These are phyloP conservation scores for Aspergillus sp. DNA, from an alignment of 2,329 filamentous ascomycete genomes.

Conservation along the genomic window DNA sequence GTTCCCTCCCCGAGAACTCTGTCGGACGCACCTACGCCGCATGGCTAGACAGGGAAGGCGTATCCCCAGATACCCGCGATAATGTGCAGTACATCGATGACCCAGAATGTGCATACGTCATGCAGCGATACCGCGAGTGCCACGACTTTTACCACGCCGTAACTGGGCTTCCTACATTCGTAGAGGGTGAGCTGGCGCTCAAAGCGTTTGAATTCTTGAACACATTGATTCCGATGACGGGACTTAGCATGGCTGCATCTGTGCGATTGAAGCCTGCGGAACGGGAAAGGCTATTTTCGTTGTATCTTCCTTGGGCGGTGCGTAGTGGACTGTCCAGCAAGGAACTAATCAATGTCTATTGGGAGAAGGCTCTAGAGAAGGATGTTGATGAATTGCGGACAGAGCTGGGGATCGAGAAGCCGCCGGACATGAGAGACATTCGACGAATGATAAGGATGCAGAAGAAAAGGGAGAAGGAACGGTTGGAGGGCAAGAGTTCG, in stretches of 20 bases:
- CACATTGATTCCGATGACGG: constrained; percentile 92
- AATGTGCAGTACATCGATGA: constrained; percentile 88
- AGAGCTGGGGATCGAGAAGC: constrained; percentile 80
- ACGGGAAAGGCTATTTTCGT: constrained; percentile 62
- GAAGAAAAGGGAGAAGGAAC: constrained; percentile 64
- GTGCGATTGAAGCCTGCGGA: constrained; percentile 64
- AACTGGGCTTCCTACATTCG: constrained; percentile 82
- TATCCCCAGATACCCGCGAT: constrained; percentile 84
- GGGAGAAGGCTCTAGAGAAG: constrained; percentile 89
- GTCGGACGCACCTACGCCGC: constrained; percentile 80
- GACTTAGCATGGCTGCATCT: constrained; percentile 74
- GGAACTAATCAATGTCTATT: constrained; percentile 93
- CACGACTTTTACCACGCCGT: constrained; percentile 98
- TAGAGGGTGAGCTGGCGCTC: constrained; percentile 96
- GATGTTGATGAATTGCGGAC: constrained; percentile 74
- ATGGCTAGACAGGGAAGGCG: constrained; percentile 93
- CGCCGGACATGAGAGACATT: constrained; percentile 79
- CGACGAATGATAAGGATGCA: constrained; percentile 69
- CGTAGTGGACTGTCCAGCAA: constrained; percentile 73
- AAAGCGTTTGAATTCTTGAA: constrained; percentile 98
- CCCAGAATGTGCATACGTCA: constrained; percentile 94
- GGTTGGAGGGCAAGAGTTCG: constrained; percentile 20
- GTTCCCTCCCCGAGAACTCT: constrained; percentile 67
- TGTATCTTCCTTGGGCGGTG: constrained; percentile 83
- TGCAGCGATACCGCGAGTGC: constrained; percentile 96